Conservation (phyloP, 2,329 filamentous ascomycete species). For the Salinomyces thailandicus region DNA sequence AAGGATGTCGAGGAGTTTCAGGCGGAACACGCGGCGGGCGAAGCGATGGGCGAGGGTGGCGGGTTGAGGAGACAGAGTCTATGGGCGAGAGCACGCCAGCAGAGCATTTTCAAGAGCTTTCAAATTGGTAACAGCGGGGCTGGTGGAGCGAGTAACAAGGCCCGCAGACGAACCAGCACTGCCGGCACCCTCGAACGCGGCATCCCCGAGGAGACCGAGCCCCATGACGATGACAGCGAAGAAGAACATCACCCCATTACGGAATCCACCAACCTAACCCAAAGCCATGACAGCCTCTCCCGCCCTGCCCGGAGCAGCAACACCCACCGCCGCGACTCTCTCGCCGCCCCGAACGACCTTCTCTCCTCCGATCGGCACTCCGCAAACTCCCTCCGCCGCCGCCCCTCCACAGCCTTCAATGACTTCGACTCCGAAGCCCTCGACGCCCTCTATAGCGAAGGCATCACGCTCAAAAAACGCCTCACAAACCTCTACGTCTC, state of each 20-base stretch:
- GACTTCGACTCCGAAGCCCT: constrained; percentile 69
- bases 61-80: constrained; percentile 21
- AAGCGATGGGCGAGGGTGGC: constrained; percentile 20
- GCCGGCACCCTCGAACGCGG: constrained; percentile 26
- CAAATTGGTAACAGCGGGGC: constrained; percentile 21
- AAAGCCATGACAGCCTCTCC: constrained; percentile 18
- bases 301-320: constrained; percentile 4
- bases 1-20: constrained; percentile 62
- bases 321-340: not conserved
- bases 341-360: not conserved
- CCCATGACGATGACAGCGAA: constrained; percentile 46
- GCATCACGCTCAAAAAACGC: constrained; percentile 85
- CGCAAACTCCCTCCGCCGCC: constrained; percentile 42
- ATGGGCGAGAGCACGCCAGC: constrained; percentile 24
- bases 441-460: constrained; percentile 56
- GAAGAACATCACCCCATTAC: constrained; percentile 54
- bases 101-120: constrained; percentile 45
- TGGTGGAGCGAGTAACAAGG: constrained; percentile 24
- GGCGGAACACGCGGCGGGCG: constrained; percentile 36
- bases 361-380: constrained; percentile 4
- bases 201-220: constrained; percentile 44
- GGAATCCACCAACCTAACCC: constrained; percentile 35
- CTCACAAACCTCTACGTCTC: constrained; percentile 81
- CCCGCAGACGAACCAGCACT: constrained; percentile 34
- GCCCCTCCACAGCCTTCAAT: constrained; percentile 58